Percentiles rank a stretch among this genome's conserved stretches.
Conservation (phyloP, 225 moss, liverwort and hornwort species). For the Bryoerythrophyllum caledonicum region DNA sequence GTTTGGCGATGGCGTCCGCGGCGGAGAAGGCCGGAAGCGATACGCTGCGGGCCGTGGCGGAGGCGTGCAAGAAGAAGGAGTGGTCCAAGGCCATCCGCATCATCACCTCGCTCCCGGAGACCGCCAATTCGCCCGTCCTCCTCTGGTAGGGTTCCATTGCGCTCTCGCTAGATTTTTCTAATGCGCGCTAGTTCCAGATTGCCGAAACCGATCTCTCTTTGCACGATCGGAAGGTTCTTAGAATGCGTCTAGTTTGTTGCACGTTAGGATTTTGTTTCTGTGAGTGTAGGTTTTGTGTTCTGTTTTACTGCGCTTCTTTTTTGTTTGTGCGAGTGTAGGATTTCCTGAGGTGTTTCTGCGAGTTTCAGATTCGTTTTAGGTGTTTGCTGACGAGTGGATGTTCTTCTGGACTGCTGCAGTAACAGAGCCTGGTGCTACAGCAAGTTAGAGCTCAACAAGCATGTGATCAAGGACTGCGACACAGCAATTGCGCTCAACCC, state of each 20-base stretch:
- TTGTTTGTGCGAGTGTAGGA: no score
- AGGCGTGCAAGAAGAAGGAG: constrained; percentile 74
- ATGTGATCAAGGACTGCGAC: constrained; percentile 79
- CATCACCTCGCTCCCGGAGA: constrained; percentile 52
- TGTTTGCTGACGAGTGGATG: constrained; percentile 17
- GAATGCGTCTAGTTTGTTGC: neutral
- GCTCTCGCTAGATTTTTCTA: neutral
- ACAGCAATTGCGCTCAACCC: constrained; percentile 61
- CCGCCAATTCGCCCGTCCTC: constrained; percentile 47
- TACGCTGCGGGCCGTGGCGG: constrained; percentile 52
- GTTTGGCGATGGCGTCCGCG: constrained; percentile 42
- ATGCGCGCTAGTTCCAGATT: constrained; percentile 7
- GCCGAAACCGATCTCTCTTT: neutral
- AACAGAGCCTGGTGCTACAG: constrained; percentile 85
- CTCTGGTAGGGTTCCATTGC: constrained; percentile 63
- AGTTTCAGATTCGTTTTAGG: neutral
- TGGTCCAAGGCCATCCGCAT: constrained; percentile 76
- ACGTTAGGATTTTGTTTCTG: no score
- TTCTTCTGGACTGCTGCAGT: constrained; percentile 44
- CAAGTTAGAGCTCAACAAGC: constrained; percentile 84
- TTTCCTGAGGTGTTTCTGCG: neutral
- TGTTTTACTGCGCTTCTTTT: no score
- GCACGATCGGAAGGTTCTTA: neutral
- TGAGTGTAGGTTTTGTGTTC: neutral
- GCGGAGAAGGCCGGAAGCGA: constrained; percentile 26